Conservation (phyloP, 2,329 filamentous ascomycete genomes). For the Cephalotrichum gorgonifer region DNA sequence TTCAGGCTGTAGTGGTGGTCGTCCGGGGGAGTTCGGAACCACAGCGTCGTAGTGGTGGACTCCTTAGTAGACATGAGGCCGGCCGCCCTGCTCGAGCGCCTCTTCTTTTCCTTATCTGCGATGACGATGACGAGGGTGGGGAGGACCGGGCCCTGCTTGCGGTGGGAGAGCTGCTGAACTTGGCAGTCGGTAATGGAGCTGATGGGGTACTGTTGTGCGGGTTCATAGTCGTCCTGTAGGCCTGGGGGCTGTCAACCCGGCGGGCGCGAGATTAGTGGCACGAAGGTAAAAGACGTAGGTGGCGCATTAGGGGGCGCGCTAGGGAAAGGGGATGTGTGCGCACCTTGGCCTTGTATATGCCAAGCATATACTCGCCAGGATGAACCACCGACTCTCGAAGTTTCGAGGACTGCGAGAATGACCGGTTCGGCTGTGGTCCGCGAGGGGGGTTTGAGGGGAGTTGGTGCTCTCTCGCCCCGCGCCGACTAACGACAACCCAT, state of each 20-base stretch:
- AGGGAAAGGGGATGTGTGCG: slow-evolving; percentile 7
- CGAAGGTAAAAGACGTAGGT: neutral
- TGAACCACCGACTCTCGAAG: slow-evolving; percentile 7
- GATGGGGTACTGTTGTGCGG: slow-evolving; percentile 42
- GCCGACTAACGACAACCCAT: slow-evolving; percentile 45
- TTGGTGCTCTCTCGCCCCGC: slow-evolving; percentile 22
- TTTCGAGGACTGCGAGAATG: slow-evolving; percentile 20
- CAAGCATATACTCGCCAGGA: slow-evolving; percentile 35
- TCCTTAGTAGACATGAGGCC: slow-evolving; percentile 41
- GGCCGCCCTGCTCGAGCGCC: slow-evolving; percentile 52
- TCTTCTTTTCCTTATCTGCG: slow-evolving; percentile 51
- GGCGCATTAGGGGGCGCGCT: neutral
- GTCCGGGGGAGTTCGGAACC: slow-evolving; percentile 45
- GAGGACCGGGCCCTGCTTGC: slow-evolving; percentile 49
- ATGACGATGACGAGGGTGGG: slow-evolving; percentile 51
- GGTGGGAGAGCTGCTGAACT: slow-evolving; percentile 47
- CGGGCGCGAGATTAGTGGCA: neutral
- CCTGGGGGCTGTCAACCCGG: slow-evolving; percentile 7
- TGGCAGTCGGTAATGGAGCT: slow-evolving; percentile 44
- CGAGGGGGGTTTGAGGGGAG: slow-evolving; percentile 28
- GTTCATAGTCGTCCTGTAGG: slow-evolving; percentile 40
- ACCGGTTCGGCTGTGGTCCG: slow-evolving; percentile 25
- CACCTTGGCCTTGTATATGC: slow-evolving; percentile 48
- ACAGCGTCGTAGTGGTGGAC: slow-evolving; percentile 34
- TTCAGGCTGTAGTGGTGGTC: slow-evolving; percentile 41